Conservation (phyloP, 169 alveolate genomes). For the Plasmodium vinckei region DNA sequence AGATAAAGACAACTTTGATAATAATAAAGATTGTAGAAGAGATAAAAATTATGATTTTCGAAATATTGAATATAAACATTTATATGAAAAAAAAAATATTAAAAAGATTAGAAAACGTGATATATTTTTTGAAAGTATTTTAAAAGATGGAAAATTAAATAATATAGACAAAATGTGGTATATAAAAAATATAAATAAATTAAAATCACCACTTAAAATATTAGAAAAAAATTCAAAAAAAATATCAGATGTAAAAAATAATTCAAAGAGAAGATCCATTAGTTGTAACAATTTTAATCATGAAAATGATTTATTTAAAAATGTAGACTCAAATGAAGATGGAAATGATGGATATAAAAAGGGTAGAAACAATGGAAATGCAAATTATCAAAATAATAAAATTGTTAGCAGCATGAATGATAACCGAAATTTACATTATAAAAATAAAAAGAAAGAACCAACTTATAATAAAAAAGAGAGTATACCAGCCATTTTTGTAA, state of each 20-base stretch:
- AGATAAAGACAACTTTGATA: not conserved
- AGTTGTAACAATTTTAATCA: conserved; percentile 13
- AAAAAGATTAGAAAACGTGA: not conserved
- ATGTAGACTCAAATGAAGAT: not conserved
- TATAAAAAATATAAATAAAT: conserved; percentile 26
- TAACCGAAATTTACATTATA: conserved; percentile 22
- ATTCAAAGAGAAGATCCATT: conserved; percentile 10
- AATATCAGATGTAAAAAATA: not conserved
- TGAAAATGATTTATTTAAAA: no score
- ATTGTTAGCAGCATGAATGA: not conserved
- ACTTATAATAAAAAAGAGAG: conserved; percentile 1
- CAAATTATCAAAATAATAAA: conserved; percentile 7
- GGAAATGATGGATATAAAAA: not conserved
- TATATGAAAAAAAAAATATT: not conserved
- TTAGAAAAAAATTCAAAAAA: conserved; percentile 24
- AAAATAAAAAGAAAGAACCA: conserved; percentile 13
- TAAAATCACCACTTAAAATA: conserved; percentile 5
- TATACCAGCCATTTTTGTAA: conserved; percentile 6
- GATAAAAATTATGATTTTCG: not conserved
- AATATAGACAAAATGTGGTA: conserved; percentile 25
- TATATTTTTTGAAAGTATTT: conserved; percentile 10
- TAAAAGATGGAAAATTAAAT: not conserved
- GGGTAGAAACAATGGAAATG: not conserved
- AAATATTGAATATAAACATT: conserved; percentile 10
- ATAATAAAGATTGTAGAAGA: no score